Evolutionary conservation across 2,329 filamentous ascomycete genomes (phyloP), one percentile per base, ranked within the genome.

Genomic region (Cladophialophora immunda): DNA sequence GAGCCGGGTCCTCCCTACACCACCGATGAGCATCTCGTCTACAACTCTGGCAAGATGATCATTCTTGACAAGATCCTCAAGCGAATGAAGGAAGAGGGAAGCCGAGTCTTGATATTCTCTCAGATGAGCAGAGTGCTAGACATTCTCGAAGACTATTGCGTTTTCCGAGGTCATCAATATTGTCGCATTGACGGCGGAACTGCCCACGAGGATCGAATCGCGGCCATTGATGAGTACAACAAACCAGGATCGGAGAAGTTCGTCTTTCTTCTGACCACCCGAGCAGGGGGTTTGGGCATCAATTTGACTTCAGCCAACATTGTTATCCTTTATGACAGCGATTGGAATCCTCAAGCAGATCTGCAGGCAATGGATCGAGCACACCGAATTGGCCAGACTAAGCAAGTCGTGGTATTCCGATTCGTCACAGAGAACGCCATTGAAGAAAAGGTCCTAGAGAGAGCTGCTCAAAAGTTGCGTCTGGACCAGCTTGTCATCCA

Each of bases 311-410:
- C 87, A 68, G 95, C 95, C 64, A 95, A 99, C 74, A 97, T 98
- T 75, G 95, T 99, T 66, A 88, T 99, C 32, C 87, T 99, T 6
- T 99, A 95, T 76, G 95, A 99, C 78, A 97, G 94, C 74, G 95
- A 99, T 77, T 99, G 95, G 95, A 98, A 97, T 75, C 95, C 95
- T 9, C 95, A 99, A 80, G 95, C 95, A 19, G 95, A 99, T 88
- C 82, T 99, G 67, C 95, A 99, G 79, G 95, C 95, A 64, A 99
- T 99, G 95, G 95, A 99, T 76, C 92, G 95, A 77, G 95, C 95
- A 59, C 95, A 99, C 82, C 93, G 95, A 81, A 99, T 99, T 73
- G 95, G 95, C 45, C 95, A 99, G 81, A 99, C 93, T 4, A 99
- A 99, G 81, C 95, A 99, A 78, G 95, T 99, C 11, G 87, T 94